Base-by-base conservation (phyloP, 768 basidiomycete genomes). In the Naganishia randhawae region DNA sequence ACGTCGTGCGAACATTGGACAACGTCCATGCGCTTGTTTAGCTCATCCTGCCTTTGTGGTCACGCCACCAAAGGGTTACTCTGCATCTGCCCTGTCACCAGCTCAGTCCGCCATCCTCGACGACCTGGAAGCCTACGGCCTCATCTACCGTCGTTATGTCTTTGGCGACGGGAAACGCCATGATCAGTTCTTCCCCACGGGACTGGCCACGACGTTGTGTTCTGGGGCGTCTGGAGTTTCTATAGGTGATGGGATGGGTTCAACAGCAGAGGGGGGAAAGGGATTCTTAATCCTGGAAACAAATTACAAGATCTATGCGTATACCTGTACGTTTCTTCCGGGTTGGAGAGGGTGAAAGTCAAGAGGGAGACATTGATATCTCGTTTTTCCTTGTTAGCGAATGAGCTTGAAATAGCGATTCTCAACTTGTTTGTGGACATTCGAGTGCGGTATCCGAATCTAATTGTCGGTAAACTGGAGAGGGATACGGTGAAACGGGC, bases 211-310 rank as follows among this genome's bases (percentile, higher is more conserved):
- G 1, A 94, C 93, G 2, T 82, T 98, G 72, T 96, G 95, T 54
- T 95, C 93, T 17, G 91, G 67, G 3, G 29, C 42, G 1, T 83
- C 86, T 13, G 84, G 84, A 33, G 83, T 83, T 54, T 85, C 85
- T 51, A 42, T 84, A 85, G 66, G 35, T 41, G 67, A 70, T 22
- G 61, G 61, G n/a, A 41, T 63, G 33, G 68, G 63, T 0, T 51
- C 69, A n/a, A n/a, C n/a, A n/a, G 16, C 63, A 55, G 14, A 61
- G 52, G 27, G 65, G 19, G 50, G 65, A 68, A 78, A 95, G 78
- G 92, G 94, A 16, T 98, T 96, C 82, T 89, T 98, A 73, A 87
- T 98, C 72, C 84, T 99, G 50, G 96, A 99, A 82, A 98, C 96
- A 22, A 98, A 99, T 82, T 98, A 97, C 82, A 89, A 93, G 72